Percentiles rank a stretch among this genome's conserved stretches.
Conservation (phyloP, 495 filamentous ascomycete genomes). For the Podospora appendiculata region DNA sequence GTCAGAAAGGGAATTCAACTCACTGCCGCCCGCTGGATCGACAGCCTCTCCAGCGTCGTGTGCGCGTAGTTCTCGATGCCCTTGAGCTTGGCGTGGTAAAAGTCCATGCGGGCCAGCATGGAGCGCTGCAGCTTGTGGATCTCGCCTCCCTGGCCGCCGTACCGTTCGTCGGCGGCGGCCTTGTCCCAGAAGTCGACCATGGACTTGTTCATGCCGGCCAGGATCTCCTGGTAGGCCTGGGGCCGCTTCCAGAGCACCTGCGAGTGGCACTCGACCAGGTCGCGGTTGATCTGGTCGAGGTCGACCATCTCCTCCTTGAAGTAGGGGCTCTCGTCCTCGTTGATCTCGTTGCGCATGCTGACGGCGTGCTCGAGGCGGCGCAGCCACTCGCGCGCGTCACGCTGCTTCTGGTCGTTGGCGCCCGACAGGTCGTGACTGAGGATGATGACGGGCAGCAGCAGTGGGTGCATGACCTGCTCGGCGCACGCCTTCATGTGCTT, state of each 20-base stretch:
- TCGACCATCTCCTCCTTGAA: conserved; percentile 40
- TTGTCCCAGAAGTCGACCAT: conserved; percentile 34
- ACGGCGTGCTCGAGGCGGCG: conserved; percentile 49
- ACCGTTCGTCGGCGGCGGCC: conserved; percentile 5
- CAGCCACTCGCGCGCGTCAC: conserved; percentile 48
- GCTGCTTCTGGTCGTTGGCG: conserved; percentile 46
- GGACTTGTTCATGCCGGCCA: conserved; percentile 31
- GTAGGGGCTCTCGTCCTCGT: conserved; percentile 37
- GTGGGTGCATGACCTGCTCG: conserved; percentile 40
- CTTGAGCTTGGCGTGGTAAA: conserved; percentile 45
- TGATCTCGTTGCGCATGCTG: conserved; percentile 46
- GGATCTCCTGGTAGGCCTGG: conserved; percentile 47
- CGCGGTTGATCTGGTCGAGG: conserved; percentile 46
- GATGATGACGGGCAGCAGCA: conserved; percentile 46
- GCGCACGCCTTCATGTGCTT: conserved; percentile 37
- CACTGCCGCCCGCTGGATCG: conserved; percentile 47
- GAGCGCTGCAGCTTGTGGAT: conserved; percentile 33
- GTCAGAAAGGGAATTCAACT: conserved; percentile 5
- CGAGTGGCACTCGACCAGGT: conserved; percentile 49
- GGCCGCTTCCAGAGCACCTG: conserved; percentile 52
- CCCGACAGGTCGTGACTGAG: conserved; percentile 41
- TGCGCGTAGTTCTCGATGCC: conserved; percentile 50
- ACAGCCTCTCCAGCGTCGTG: conserved; percentile 43
- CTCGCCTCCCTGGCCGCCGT: conserved; percentile 14
- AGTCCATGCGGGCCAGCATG: conserved; percentile 42